phyloP scores from a whole-genome alignment of 805 yeast genomes.

The Starmera amethionina region DNA sequence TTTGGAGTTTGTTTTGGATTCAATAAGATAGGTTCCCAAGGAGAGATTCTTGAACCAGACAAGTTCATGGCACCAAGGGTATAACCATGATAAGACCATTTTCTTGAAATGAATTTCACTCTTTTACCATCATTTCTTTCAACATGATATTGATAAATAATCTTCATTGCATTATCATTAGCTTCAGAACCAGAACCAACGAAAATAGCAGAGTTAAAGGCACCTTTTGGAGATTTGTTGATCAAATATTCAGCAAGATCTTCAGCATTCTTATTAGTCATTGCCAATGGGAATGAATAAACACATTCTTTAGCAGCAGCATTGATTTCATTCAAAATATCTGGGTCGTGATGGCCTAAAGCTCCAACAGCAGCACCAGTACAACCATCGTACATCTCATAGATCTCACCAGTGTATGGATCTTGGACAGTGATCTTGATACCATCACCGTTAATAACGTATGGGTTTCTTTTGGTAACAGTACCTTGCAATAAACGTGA shows the following conservation, averaged over 20 bases:
- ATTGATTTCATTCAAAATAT: conserved; percentile 26
- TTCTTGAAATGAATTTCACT: conserved; percentile 32
- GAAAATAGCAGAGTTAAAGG: conserved; percentile 32
- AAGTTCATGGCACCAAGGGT: conserved; percentile 36
- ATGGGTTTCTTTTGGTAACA: not conserved
- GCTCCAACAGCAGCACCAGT: conserved; percentile 49
- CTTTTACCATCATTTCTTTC: conserved; percentile 34
- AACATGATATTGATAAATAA: conserved; percentile 37
- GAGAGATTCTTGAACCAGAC: conserved; percentile 17
- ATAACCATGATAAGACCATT: conserved; percentile 39
- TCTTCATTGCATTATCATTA: conserved; percentile 56
- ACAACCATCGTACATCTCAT: conserved; percentile 30
- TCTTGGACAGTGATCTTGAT: conserved; percentile 30
- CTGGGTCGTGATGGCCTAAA: conserved; percentile 34
- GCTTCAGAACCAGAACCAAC: conserved; percentile 62
- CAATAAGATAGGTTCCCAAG: not conserved
- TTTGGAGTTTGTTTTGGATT: conserved; percentile 14
- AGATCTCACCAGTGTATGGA: conserved; percentile 27
- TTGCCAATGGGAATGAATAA: conserved; percentile 26
- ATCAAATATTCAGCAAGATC: conserved; percentile 31
- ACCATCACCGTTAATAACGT: conserved; percentile 17
- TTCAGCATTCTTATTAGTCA: conserved; percentile 30
- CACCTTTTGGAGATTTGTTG: conserved; percentile 28
- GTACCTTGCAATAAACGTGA: not conserved
- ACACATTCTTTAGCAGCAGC: conserved; percentile 25